Base-by-base conservation (phyloP, 768 basidiomycete genomes). In the Kwoniella pini region DNA sequence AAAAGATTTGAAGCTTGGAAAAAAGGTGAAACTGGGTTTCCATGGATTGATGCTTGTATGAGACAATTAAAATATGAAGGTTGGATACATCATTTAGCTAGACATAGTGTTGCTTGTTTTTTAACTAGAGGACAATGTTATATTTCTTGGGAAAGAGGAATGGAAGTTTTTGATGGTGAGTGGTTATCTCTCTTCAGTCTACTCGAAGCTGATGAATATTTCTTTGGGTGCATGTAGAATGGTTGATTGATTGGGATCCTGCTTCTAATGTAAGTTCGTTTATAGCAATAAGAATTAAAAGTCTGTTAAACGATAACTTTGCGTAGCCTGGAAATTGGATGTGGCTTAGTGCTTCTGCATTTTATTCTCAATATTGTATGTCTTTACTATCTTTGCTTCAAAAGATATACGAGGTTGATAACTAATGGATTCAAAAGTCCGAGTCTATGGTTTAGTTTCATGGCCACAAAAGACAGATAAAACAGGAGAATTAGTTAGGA, bases 21-120 rank as follows among this genome's bases (percentile, higher is more conserved):
- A 57, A 68, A 71, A 36, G 72, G 72, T n/a, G 15, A 64, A 28
- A 80, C 80, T 1, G 80, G 80, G 0, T 80, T 79, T 51, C 80
- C 80, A 5, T 74, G 72, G 72, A 76, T 77, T 28, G 77, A 77
- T 57, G 78, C 75, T 4, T 71, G 76, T 46, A 80, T 80, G 79
- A 58, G 79, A 30, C 77, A 79, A 57, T 57, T 80, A 3, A 71
- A 73, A 40, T 4, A 60, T 22, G 73, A 78, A 57, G 80, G 80
- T 4, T 80, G 80, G 80, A 79, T 80, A 31, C 80, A 80, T 63
- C 80, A 80, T 56, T 73, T 80, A 12, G 78, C 75, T 11, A 63
- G 77, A 24, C 78, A 78, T 57, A 70, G 69, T 3, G 79, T 79
- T 9, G 80, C 80, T 0, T 80, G 80, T 60, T 80, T 78, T 54